Evolutionary conservation across 2,329 filamentous ascomycete species (phyloP).

Genomic region (Lecanicillium sp.): DNA sequence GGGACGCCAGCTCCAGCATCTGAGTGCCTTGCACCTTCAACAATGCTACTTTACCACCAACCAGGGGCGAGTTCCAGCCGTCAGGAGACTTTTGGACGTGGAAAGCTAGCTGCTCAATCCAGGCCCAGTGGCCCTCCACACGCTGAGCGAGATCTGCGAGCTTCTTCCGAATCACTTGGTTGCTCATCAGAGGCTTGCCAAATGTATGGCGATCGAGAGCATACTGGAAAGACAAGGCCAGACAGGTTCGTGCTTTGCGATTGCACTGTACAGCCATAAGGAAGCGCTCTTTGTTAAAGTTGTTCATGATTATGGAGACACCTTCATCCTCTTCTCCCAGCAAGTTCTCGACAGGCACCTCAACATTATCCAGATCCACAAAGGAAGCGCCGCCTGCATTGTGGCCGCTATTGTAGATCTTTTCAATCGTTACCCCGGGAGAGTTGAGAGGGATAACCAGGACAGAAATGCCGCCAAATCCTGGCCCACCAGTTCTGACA

Average conservation of each 20-base stretch:
- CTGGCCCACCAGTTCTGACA: constrained; percentile 44
- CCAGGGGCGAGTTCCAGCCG: constrained; percentile 16
- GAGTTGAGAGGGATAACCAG: constrained; percentile 43
- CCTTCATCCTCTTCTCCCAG: background rate
- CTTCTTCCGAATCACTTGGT: constrained; percentile 46
- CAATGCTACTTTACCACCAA: constrained; percentile 2
- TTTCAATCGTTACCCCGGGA: constrained; percentile 40
- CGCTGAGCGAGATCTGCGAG: constrained; percentile 44
- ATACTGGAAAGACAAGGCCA: constrained; percentile 31
- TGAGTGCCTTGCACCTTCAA: constrained; percentile 32
- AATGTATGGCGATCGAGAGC: constrained; percentile 43
- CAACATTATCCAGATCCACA: constrained; percentile 43
- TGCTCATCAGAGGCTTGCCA: constrained; percentile 42
- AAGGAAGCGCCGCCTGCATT: constrained; percentile 45
- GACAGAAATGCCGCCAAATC: constrained; percentile 42
- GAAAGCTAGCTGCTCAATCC: constrained; percentile 45
- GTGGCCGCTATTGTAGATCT: constrained; percentile 54
- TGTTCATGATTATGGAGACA: background rate
- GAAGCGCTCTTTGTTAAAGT: too few relatives aligned
- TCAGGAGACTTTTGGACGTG: constrained; percentile 28
- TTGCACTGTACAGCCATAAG: too few relatives aligned
- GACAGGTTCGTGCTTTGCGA: too few relatives aligned
- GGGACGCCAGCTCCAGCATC: constrained; percentile 32
- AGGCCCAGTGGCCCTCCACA: constrained; percentile 46
- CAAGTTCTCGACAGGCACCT: background rate